These are phyloP conservation scores for Penstemon barbatus DNA, from an alignment of 257 asterid genomes.

Conservation along the genomic window DNA sequence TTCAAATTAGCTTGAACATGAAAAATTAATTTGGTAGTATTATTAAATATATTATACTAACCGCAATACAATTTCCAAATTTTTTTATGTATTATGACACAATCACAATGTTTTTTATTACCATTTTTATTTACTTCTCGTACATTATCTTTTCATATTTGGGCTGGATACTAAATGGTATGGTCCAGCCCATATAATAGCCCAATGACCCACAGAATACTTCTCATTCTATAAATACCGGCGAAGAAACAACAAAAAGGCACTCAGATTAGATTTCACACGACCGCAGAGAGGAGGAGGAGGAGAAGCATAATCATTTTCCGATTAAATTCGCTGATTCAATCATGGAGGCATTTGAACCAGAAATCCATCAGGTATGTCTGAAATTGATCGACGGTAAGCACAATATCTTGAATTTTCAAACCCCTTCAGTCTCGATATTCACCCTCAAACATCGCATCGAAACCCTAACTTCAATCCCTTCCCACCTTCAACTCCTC, in stretches of 20 bases:
- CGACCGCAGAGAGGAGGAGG: background rate
- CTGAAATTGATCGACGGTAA: constrained; percentile 74
- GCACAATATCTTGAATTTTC: constrained; percentile 62
- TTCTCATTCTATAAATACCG: background rate
- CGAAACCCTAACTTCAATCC: constrained; percentile 62
- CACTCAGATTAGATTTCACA: background rate
- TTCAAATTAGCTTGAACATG: too few relatives aligned
- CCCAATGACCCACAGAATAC: background rate
- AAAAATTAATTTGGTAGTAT: too few relatives aligned
- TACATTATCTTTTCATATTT: background rate
- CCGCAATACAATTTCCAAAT: background rate
- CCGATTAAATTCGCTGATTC: background rate
- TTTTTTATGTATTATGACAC: too few relatives aligned
- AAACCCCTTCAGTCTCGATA: constrained; percentile 41
- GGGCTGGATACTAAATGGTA: background rate
- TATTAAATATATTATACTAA: background rate
- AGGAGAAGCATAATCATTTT: background rate
- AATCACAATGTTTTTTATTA: too few relatives aligned
- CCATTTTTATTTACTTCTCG: too few relatives aligned
- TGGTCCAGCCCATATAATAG: background rate
- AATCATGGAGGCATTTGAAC: constrained; percentile 34
- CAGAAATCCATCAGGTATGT: constrained; percentile 48
- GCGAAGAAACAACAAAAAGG: background rate
- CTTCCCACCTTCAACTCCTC: constrained; percentile 59
- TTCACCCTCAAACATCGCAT: constrained; percentile 53